Evolutionary conservation across 805 yeast species (phyloP).

Genomic region (Millerago galiae): DNA sequence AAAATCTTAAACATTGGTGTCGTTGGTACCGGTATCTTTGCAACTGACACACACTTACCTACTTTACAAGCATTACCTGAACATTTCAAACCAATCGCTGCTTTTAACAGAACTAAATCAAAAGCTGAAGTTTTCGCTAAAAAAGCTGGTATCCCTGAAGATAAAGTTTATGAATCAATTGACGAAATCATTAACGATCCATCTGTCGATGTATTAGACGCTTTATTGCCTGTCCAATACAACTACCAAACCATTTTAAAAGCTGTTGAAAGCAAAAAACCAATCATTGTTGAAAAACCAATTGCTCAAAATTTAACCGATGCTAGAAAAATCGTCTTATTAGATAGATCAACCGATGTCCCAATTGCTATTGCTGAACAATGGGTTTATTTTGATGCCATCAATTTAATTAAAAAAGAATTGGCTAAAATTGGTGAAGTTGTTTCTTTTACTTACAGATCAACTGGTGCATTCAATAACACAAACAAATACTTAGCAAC

Average conservation of each 20-base stretch:
- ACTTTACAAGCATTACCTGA: slow-evolving; percentile 46
- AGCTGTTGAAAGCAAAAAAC: slow-evolving; percentile 71
- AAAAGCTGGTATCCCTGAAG: slow-evolving; percentile 43
- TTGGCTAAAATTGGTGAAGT: slow-evolving; percentile 67
- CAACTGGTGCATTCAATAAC: slow-evolving; percentile 67
- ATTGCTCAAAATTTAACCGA: slow-evolving; percentile 80
- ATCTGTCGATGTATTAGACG: slow-evolving; percentile 74
- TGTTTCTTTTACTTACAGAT: slow-evolving; percentile 61
- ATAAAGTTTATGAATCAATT: slow-evolving; percentile 28
- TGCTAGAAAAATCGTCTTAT: slow-evolving; percentile 70
- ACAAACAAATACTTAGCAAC: slow-evolving; percentile 60
- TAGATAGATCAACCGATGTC: slow-evolving; percentile 53
- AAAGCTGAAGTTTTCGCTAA: slow-evolving; percentile 80
- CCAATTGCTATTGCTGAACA: slow-evolving; percentile 81
- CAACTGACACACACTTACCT: slow-evolving; percentile 79
- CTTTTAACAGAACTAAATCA: slow-evolving; percentile 74
- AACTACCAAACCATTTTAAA: slow-evolving; percentile 62
- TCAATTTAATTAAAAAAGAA: slow-evolving; percentile 46
- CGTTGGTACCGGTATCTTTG: slow-evolving; percentile 85
- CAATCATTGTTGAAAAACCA: slow-evolving; percentile 84
- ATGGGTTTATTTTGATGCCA: slow-evolving; percentile 70
- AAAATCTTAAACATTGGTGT: slow-evolving; percentile 24
- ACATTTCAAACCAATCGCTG: slow-evolving; percentile 54
- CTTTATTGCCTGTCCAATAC: slow-evolving; percentile 81
- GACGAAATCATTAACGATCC: slow-evolving; percentile 50